A percentile compares a stretch with the other conserved stretches of the same genome.
Conservation (phyloP, 257 asterid species). For the Coffea eugenioides region DNA sequence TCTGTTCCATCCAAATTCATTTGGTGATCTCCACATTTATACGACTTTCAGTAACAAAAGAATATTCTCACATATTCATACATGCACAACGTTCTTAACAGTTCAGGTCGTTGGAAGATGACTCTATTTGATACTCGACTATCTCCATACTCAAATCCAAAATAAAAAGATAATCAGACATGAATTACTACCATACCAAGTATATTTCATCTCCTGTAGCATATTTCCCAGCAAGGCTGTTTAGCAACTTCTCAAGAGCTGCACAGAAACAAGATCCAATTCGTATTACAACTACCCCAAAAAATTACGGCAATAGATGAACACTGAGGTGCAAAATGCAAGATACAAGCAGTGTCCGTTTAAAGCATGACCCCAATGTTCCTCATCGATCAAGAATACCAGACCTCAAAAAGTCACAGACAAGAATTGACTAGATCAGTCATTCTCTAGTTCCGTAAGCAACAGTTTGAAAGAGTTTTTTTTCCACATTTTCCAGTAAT, state of each 20-base stretch:
- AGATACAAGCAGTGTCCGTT: background rate
- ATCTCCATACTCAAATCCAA: background rate
- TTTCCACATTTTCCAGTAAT: background rate
- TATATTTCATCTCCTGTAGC: constrained; percentile 57
- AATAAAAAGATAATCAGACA: background rate
- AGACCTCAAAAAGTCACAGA: background rate
- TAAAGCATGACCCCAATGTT: background rate
- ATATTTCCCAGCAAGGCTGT: constrained; percentile 36
- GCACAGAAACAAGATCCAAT: constrained; percentile 11
- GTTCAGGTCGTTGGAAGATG: background rate
- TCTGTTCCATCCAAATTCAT: background rate
- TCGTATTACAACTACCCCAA: constrained; percentile 4
- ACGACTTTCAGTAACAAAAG: background rate
- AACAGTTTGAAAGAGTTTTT: too few relatives aligned
- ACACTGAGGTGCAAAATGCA: background rate
- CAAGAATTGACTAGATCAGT: background rate
- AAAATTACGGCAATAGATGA: background rate
- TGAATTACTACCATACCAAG: constrained; percentile 36
- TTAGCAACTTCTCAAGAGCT: constrained; percentile 74
- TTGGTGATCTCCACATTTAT: background rate
- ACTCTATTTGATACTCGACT: background rate
- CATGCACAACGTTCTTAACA: background rate
- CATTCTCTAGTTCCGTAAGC: too few relatives aligned
- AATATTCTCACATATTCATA: background rate
- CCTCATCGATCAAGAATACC: background rate